Evolutionary conservation across 345 rosid genomes (phyloP), one percentile per base, ranked within the genome.

Genomic region (Eucalyptus urophylla): DNA sequence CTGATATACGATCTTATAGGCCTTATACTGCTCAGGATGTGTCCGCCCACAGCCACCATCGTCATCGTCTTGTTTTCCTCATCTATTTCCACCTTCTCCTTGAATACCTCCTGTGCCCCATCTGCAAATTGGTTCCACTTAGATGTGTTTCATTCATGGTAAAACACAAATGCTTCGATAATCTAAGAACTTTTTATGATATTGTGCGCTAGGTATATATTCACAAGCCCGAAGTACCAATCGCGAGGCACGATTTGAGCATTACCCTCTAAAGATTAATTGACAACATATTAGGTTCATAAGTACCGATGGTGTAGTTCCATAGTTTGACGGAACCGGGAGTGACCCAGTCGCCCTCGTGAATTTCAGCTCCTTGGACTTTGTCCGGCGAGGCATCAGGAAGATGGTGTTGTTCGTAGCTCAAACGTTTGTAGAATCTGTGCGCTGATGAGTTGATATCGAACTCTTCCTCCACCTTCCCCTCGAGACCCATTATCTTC

Each of bases 391-490:
- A 88, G 65, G 87, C 67, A 22, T 88, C 49, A 3, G 90, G 89
- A n/a, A 87, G 22, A 3, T 76, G 67, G 62, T 88, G 88, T 8
- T 87, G 47, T 87, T 87, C 60, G 81, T 40, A 24, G 80, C 51
- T 88, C 51, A 85, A 89, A 10, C 51, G 22, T 53, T 90, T 69
- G 45, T 56, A 88, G 58, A 87, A 87, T 53, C 76, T 85, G n/a
- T 90, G 90, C 19, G 90, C 89, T 7, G 92, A 72, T 27, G 93
- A 88, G 22, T 80, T 89, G 24, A 90, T 60, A 80, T 89, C 92
- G 7, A 86, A 54, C 54, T 88, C 89, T 29, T 69, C 72, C 86
- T 90, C 87, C 62, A 90, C 22, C 80, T 72, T 89, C 22, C 40
- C 58, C 24, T 83, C 49, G 19, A 69, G 49, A 86, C 88, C 89